phyloP scores from a whole-genome alignment of 1,284 basidiomycete species.

The Pseudozyma hubeiensis region DNA sequence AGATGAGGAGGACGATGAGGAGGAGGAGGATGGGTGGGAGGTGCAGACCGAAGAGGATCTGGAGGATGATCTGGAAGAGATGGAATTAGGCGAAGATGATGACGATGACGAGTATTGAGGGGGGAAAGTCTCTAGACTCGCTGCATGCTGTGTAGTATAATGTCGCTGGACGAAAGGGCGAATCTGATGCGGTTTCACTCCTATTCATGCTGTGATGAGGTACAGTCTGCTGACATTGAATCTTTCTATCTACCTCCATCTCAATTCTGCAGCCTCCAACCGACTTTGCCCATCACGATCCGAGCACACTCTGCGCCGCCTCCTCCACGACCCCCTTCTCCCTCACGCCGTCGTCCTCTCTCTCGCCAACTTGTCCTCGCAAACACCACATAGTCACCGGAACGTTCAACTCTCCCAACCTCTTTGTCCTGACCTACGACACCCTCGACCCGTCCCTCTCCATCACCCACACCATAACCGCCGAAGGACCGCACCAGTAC shows the following conservation, averaged over 20 bases:
- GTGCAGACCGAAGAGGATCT: constrained; percentile 24
- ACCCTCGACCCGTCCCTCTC: constrained; percentile 21
- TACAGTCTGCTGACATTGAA: constrained; percentile 3
- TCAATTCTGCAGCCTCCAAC: constrained; percentile 6
- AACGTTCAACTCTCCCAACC: constrained; percentile 57
- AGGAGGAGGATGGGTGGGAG: constrained; percentile 14
- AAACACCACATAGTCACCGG: constrained; percentile 50
- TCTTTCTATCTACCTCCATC: background rate
- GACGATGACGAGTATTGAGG: constrained; percentile 27
- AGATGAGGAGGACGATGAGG: background rate
- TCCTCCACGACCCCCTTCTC: constrained; percentile 1
- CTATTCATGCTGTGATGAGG: background rate
- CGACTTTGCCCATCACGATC: constrained; percentile 9
- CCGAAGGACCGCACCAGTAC: constrained; percentile 58
- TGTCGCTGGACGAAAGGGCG: background rate
- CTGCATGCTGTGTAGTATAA: background rate
- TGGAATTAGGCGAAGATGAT: constrained; percentile 19
- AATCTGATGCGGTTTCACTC: background rate
- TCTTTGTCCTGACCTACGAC: constrained; percentile 57
- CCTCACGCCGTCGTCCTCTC: background rate
- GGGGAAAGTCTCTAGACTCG: background rate
- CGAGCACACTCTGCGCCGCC: constrained; percentile 9
- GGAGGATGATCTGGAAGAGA: constrained; percentile 19
- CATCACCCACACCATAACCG: constrained; percentile 22
- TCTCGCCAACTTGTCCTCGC: constrained; percentile 24